Base-by-base conservation (phyloP, 768 basidiomycete genomes). In the Leccinum uliginosum region DNA sequence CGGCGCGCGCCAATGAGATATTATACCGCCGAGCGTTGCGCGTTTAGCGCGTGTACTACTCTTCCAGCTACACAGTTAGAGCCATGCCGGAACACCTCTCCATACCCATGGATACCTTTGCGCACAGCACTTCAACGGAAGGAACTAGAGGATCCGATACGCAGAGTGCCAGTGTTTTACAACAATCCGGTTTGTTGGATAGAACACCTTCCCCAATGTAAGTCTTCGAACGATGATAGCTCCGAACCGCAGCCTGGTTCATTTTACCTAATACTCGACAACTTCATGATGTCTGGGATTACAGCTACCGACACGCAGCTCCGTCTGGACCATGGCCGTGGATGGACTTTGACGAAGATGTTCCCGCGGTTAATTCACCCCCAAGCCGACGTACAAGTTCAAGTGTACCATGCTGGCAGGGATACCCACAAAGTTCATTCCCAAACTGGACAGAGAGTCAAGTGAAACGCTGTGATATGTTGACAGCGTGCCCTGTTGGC, bases 301-400 rank as follows among this genome's bases (percentile, higher is more conserved):
- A 44, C 47, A 71, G 70, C 24, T 67, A 75, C 51, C 66, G 75
- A 2, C 75, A 76, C 23, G 75, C 70, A 17, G 65, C 74, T 14
- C 75, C 75, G 3, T 73, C 71, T 4, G 75, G 75, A 6, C 75
- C 75, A 23, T 76, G 75, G 75, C 75, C 75, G 6, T 76, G 73
- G 67, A 71, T 77, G 62, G 75, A 77, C 58, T 66, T 76, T 19
- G 70, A 73, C 48, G 68, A 59, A 47, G 72, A 68, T 55, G 44
- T 62, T 24, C 65, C 52, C 1, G 2, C 17, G 0, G 58, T 61
- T 3, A 6, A 26, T 1, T 17, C 44, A 17, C 52, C 29, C 2
- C 3, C 57, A 1, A 19, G n/a, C 3, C 45, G 5, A 4, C 5
- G 17, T 6, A 12, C 21, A 15, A 19, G 19, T 30, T 8, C 50